Base-by-base conservation (phyloP, 805 yeast genomes). In the Zygosaccharomyces bailii region DNA sequence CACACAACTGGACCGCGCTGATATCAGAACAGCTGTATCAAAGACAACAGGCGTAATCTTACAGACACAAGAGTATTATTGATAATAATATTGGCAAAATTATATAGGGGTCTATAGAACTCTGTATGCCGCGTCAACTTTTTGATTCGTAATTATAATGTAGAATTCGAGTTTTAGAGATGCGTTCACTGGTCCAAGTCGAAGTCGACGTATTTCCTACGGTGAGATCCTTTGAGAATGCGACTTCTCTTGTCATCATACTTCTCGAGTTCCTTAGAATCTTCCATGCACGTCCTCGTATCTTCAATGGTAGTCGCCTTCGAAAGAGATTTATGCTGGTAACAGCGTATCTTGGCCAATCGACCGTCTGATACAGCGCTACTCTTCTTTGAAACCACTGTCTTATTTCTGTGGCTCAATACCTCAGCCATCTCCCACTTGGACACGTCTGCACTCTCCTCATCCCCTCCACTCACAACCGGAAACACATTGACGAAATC, bases 211-310 rank as follows among this genome's bases (percentile, higher is more conserved):
- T 38, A 39, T 30, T 39, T 34, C 23, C 62, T 48, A 34, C 60
- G 48, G 23, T 45, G 51, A 7, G 50, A 50, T 20, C 54, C 53
- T 39, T 58, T 58, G 14, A 42, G 30, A 36, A 50, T 48, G 27
- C 63, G 54, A 34, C 44, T 46, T 46, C 52, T 42, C 47, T 58
- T 58, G 44, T 56, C 61, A 39, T 57, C 62, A 34, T 36, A 55
- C 43, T 38, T 49, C n/a, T 47, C 47, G 19, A 49, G 50, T 23
- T 47, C 51, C 7, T 39, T 32, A 11, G 56, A 46, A 23, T 50
- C 57, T 43, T 45, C 52, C 44, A 43, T 38, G 17, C 42, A 36
- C 9, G 33, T 23, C 17, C 35, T 31, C 30, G 43, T 19, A 20
- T 48, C 47, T 13, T 38, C 43, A 21, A 20, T 29, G 20, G 33